Conservation (phyloP, 805 yeast genomes). For the Maudiozyma saulgeensis region DNA sequence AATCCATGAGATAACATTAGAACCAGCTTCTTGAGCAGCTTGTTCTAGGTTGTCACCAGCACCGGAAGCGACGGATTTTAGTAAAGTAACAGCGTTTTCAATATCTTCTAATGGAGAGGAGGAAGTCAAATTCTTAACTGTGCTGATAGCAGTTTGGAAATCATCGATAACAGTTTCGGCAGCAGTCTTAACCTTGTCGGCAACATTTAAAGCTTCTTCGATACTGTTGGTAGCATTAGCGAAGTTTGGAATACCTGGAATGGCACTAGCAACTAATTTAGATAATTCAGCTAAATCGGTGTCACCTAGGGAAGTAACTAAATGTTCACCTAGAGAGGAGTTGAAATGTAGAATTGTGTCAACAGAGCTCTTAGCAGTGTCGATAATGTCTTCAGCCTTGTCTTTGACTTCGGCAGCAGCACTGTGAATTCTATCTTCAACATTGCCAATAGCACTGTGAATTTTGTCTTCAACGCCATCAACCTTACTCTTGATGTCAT, state of each 20-base stretch:
- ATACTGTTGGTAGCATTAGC: background rate
- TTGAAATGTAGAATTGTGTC: constrained; percentile 1
- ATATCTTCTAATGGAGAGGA: background rate
- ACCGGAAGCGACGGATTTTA: background rate
- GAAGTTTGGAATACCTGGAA: constrained; percentile 3
- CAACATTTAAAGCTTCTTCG: background rate
- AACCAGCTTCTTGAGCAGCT: background rate
- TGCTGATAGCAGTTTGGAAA: background rate
- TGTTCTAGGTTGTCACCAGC: constrained; percentile 1
- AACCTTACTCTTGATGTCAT: background rate
- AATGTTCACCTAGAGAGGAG: constrained; percentile 2
- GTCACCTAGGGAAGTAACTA: background rate
- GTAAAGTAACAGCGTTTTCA: background rate
- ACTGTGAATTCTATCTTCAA: background rate
- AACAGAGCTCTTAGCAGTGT: background rate
- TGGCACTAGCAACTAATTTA: background rate
- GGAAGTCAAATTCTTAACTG: background rate
- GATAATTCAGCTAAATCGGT: background rate
- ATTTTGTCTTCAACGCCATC: background rate
- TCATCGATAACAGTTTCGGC: background rate
- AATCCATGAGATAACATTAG: background rate
- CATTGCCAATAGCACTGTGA: background rate
- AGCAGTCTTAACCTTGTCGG: constrained; percentile 1
- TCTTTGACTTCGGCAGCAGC: background rate
- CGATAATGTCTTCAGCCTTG: background rate